Percentiles rank a stretch among this genome's conserved stretches.
These are phyloP conservation scores for Dianthus caryophyllus DNA, from an alignment of 148 eudicot genomes.

Conservation along the genomic window DNA sequence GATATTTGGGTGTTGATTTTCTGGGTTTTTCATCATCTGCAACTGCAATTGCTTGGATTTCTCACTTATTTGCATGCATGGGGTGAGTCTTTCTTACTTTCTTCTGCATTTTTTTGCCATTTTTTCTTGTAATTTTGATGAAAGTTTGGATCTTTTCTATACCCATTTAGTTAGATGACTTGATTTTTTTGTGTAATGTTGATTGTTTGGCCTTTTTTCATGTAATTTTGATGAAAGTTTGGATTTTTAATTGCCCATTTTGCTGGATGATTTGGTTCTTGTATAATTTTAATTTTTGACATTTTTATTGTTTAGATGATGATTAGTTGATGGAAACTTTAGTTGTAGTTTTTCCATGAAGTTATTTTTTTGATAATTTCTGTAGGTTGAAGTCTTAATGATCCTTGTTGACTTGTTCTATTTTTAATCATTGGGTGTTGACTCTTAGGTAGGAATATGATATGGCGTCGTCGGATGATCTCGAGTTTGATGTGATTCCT, in stretches of 20 bases:
- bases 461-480: no score
- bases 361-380: neutral
- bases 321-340: constrained; percentile 9
- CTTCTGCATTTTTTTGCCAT: neutral
- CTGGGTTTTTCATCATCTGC: constrained; percentile 29
- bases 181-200: no score
- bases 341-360: neutral
- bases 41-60: constrained; percentile 33
- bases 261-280: neutral
- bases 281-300: neutral
- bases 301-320: neutral
- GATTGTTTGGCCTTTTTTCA: neutral
- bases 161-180: no score
- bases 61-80: constrained; percentile 50
- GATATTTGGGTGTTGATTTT: constrained; percentile 16
- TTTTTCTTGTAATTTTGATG: neutral
- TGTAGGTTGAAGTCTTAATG: neutral
- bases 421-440: neutral
- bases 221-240: constrained; percentile 8
- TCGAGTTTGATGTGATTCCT: no score
- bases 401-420: neutral
- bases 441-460: no score
- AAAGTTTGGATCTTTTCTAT: constrained; percentile 17
- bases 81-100: constrained; percentile 42
- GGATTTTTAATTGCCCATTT: constrained; percentile 14